phyloP scores from a whole-genome alignment of 192 early-diverging fungal species.

The Coemansia biformis region DNA sequence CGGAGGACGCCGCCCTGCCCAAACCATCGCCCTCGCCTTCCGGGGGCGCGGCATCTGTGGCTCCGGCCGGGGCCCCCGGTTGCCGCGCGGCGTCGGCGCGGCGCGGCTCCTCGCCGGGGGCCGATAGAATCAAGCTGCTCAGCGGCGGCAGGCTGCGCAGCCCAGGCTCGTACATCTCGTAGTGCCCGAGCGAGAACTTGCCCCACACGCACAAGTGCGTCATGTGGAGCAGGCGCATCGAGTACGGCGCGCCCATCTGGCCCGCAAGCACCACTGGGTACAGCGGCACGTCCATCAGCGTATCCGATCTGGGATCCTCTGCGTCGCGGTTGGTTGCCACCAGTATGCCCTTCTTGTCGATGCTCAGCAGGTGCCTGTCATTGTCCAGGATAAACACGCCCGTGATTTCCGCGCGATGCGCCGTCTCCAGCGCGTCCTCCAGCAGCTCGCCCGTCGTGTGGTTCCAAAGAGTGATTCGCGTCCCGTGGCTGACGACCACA shows the following conservation, averaged over 20 bases:
- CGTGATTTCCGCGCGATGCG: conserved; percentile 29
- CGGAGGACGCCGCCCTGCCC: too few species aligned
- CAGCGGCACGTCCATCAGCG: conserved; percentile 41
- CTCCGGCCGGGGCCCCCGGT: too few species aligned
- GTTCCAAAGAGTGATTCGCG: conserved; percentile 38
- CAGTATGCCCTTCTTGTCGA: conserved; percentile 35
- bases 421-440: conserved; percentile 24
- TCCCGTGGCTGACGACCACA: conserved; percentile 34
- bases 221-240: conserved; percentile 49
- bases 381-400: conserved; percentile 47
- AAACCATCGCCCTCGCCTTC: not conserved
- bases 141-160: conserved; percentile 37
- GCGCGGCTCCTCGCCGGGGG: too few species aligned
- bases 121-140: conserved; percentile 24
- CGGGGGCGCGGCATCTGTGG: too few species aligned
- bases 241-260: conserved; percentile 40
- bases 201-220: conserved; percentile 51
- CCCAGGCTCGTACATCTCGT: conserved; percentile 47
- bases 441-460: conserved; percentile 36
- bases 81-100: too few species aligned
- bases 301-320: conserved; percentile 6
- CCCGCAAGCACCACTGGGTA: conserved; percentile 42
- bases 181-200: conserved; percentile 41
- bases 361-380: conserved; percentile 36
- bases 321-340: conserved; percentile 29